phyloP scores from a whole-genome alignment of 345 rosid genomes.

The Ceriops tagal region DNA sequence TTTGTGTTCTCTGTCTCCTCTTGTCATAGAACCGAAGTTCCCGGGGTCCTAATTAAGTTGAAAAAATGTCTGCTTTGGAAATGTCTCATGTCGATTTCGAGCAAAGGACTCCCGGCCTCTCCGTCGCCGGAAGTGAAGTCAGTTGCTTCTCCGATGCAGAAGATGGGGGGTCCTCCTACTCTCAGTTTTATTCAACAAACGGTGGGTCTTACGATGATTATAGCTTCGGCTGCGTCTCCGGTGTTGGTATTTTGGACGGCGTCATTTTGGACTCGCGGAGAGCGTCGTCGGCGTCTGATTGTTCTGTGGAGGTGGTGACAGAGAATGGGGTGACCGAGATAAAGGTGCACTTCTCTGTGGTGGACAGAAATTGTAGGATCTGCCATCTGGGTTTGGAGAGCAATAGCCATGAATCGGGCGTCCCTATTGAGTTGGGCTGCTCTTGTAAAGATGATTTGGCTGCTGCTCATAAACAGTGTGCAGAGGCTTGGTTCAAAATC shows the following conservation, averaged over 20 bases:
- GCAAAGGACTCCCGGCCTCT: slow-evolving; percentile 46
- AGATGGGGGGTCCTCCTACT: slow-evolving; percentile 57
- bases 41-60: neutral
- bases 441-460: slow-evolving; percentile 45
- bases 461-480: slow-evolving; percentile 42
- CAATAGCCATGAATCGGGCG: slow-evolving; percentile 29
- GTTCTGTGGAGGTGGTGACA: slow-evolving; percentile 45
- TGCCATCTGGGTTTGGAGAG: slow-evolving; percentile 56
- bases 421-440: slow-evolving; percentile 38
- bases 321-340: slow-evolving; percentile 41
- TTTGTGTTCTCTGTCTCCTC: slow-evolving; percentile 1
- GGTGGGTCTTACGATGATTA: slow-evolving; percentile 71
- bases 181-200: slow-evolving; percentile 78
- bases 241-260: slow-evolving; percentile 27
- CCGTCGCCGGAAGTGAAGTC: slow-evolving; percentile 31
- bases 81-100: slow-evolving; percentile 61
- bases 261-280: slow-evolving; percentile 43
- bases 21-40: neutral
- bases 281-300: slow-evolving; percentile 39
- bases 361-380: slow-evolving; percentile 59
- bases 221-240: slow-evolving; percentile 44
- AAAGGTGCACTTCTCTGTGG: slow-evolving; percentile 38
- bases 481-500: slow-evolving; percentile 50
- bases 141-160: slow-evolving; percentile 82
- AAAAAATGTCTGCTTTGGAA: slow-evolving; percentile 29